These are phyloP conservation scores for Cyberlindnera amylophila DNA, from an alignment of 805 yeast species.

Conservation along the genomic window DNA sequence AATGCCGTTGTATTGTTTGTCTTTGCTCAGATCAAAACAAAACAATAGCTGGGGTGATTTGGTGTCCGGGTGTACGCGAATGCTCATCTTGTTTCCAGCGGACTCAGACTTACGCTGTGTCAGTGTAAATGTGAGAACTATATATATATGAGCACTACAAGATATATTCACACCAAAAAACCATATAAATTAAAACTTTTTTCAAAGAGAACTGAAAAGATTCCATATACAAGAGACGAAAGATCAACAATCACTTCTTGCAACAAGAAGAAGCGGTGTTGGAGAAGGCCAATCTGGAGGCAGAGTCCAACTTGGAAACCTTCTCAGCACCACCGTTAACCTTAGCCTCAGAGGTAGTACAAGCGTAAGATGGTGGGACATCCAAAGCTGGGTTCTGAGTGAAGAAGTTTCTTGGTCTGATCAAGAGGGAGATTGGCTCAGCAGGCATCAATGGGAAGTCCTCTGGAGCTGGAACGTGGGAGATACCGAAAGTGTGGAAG, in stretches of 20 bases:
- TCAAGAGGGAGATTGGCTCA: conserved; percentile 68
- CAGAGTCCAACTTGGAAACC: conserved; percentile 39
- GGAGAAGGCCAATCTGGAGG: conserved; percentile 50
- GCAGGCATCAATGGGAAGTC: conserved; percentile 90
- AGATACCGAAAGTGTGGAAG: conserved; percentile 81
- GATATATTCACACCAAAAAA: neutral
- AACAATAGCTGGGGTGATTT: too few species aligned
- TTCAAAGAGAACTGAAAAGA: neutral
- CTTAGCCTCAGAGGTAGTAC: conserved; percentile 41
- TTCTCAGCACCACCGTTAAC: conserved; percentile 36
- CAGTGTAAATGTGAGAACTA: too few species aligned
- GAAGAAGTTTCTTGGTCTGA: conserved; percentile 80
- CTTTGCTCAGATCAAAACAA: too few species aligned
- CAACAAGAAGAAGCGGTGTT: conserved; percentile 24
- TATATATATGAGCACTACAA: too few species aligned
- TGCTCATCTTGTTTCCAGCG: too few species aligned
- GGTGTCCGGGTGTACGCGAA: too few species aligned
- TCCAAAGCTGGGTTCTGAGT: conserved; percentile 74
- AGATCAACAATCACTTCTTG: conserved; percentile 20
- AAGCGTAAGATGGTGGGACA: conserved; percentile 59
- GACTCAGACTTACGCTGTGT: too few species aligned
- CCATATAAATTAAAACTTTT: neutral
- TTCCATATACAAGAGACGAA: neutral
- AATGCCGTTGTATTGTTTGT: too few species aligned
- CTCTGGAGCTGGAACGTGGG: conserved; percentile 87